Conservation (phyloP, 768 basidiomycete species). For the Podaxis carcinomalis region DNA sequence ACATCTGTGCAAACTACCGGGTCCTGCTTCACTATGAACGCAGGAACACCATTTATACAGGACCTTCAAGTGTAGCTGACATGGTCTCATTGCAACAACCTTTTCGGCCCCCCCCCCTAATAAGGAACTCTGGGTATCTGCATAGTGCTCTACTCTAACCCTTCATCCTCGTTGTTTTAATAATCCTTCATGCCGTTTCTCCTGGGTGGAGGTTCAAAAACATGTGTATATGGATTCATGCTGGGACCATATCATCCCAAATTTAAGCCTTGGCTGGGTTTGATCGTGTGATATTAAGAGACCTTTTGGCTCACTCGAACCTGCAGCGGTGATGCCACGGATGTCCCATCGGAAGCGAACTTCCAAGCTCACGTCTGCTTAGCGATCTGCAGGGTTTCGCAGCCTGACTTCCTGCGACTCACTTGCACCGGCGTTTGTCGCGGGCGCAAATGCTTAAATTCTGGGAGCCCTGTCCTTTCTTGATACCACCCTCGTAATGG, state of each 20-base stretch:
- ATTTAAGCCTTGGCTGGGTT: no score
- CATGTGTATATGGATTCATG: neutral
- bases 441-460: no score
- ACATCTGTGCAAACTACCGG: neutral
- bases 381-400: neutral
- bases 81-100: neutral
- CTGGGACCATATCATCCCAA: no score
- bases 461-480: no score
- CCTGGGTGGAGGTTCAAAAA: neutral
- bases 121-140: neutral
- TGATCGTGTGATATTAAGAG: neutral
- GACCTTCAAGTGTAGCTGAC: neutral
- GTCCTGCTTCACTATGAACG: neutral
- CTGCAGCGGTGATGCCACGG: neutral
- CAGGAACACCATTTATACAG: neutral
- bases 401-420: neutral
- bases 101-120: neutral
- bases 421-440: neutral
- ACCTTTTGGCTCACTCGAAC: neutral
- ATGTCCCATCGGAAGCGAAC: neutral
- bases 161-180: neutral
- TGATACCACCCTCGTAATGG: no score
- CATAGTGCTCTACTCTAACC: neutral
- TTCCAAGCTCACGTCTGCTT: neutral
- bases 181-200: neutral